A percentile compares a stretch with the other conserved stretches of the same genome.
Evolutionary conservation across 2,329 filamentous ascomycete species (phyloP).

Genomic region (Didymella lethalis): DNA sequence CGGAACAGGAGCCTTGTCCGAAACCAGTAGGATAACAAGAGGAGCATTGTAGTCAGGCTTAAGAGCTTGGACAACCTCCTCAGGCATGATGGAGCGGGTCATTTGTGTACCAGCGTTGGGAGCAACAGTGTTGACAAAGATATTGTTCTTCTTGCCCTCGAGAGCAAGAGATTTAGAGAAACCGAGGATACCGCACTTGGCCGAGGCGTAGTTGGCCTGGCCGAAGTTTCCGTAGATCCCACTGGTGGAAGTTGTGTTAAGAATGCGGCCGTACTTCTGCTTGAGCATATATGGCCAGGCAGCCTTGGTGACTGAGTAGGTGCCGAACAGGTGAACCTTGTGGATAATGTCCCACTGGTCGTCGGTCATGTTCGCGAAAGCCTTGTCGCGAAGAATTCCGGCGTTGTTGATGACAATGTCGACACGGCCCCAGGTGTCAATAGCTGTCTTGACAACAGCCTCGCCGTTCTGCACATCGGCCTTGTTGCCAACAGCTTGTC

Average conservation of each 20-base stretch:
- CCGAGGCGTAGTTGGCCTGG: slow-evolving; percentile 93
- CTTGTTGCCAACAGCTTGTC: slow-evolving; percentile 91
- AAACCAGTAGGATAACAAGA: slow-evolving; percentile 84
- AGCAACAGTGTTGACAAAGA: slow-evolving; percentile 96
- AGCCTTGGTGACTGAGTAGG: slow-evolving; percentile 96
- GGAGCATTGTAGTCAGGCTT: slow-evolving; percentile 99
- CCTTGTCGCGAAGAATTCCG: slow-evolving; percentile 96
- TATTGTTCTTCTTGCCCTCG: slow-evolving; percentile 97
- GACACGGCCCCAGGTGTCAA: slow-evolving; percentile 90
- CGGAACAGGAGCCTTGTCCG: slow-evolving; percentile 83
- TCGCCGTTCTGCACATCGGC: slow-evolving; percentile 94
- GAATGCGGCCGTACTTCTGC: slow-evolving; percentile 96
- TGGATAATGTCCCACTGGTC: slow-evolving; percentile 90
- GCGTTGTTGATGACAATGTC: slow-evolving; percentile 98
- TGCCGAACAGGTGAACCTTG: slow-evolving; percentile 91
- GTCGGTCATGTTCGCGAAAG: slow-evolving; percentile 97
- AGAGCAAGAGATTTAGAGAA: slow-evolving; percentile 92
- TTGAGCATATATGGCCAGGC: slow-evolving; percentile 98
- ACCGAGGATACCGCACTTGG: slow-evolving; percentile 79
- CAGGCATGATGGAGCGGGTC: slow-evolving; percentile 92
- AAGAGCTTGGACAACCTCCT: slow-evolving; percentile 98
- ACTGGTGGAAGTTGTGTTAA: slow-evolving; percentile 96
- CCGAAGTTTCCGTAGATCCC: slow-evolving; percentile 99
- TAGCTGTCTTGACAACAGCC: slow-evolving; percentile 86
- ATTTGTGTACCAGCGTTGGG: slow-evolving; percentile 96